Percentiles rank a stretch among this genome's conserved stretches.
Conservation (phyloP, 371 early-diverging fungal genomes). For the Gilbertella persicaria region DNA sequence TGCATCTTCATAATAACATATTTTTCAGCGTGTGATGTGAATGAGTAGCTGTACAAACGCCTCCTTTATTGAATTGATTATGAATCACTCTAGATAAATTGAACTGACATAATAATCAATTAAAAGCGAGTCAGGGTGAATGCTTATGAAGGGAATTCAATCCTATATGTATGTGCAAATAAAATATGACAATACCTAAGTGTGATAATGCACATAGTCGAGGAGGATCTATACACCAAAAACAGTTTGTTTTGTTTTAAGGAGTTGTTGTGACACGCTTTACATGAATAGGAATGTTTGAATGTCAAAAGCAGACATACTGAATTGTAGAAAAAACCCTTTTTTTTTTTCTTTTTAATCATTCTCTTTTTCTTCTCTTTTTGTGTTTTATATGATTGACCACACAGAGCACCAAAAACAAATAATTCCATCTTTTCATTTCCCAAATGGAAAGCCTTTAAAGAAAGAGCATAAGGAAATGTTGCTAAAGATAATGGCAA, state of each 20-base stretch:
- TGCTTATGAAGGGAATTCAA: too few species aligned
- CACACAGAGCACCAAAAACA: too few species aligned
- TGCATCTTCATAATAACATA: too few species aligned
- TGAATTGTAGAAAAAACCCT: constrained; percentile 9
- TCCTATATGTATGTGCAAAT: too few species aligned
- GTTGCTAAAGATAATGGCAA: constrained; percentile 10
- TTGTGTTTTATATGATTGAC: neutral
- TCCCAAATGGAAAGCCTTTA: constrained; percentile 8
- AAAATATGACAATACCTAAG: too few species aligned
- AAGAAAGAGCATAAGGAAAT: constrained; percentile 1
- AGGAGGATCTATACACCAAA: neutral
- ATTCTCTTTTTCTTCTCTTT: constrained; percentile 24
- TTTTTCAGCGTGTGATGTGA: too few species aligned
- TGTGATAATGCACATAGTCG: too few species aligned
- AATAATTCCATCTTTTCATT: constrained; percentile 15
- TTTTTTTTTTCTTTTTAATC: constrained; percentile 37
- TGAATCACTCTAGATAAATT: too few species aligned
- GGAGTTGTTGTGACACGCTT: constrained; percentile 12
- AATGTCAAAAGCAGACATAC: constrained; percentile 20
- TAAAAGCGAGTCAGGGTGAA: too few species aligned
- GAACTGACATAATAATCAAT: too few species aligned
- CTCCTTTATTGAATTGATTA: too few species aligned
- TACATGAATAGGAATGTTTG: constrained; percentile 16
- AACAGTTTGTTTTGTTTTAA: constrained; percentile 1
- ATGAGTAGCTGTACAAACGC: too few species aligned